A percentile compares a stretch with the other conserved stretches of the same genome.
phyloP scores from a whole-genome alignment of 2,329 filamentous ascomycete species.

The Colletotrichum caudatum region DNA sequence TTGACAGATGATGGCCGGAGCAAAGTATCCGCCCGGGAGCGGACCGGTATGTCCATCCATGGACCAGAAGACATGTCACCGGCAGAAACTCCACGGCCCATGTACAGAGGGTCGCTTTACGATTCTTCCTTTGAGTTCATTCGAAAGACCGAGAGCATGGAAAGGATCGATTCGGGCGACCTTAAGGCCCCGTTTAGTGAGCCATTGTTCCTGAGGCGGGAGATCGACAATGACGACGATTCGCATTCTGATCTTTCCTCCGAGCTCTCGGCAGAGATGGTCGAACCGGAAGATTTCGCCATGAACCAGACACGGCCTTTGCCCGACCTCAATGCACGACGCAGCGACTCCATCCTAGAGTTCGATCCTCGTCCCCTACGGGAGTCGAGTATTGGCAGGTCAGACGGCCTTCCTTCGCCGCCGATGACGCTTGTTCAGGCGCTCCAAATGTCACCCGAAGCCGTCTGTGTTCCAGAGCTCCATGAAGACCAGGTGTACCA shows the following conservation, averaged over 20 bases:
- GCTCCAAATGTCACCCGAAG: conserved; percentile 57
- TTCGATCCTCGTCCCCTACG: conserved; percentile 31
- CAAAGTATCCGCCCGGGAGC: conserved; percentile 57
- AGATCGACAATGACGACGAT: conserved; percentile 59
- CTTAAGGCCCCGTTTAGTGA: conserved; percentile 48
- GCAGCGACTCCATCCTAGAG: conserved; percentile 27
- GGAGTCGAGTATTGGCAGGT: conserved; percentile 20
- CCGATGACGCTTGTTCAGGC: conserved; percentile 63
- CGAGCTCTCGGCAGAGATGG: conserved; percentile 67
- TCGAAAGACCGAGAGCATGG: conserved; percentile 65
- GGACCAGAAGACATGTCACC: conserved; percentile 57
- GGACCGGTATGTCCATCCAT: conserved; percentile 67
- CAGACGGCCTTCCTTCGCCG: conserved; percentile 53
- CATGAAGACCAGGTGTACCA: conserved; percentile 58
- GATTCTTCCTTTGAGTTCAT: conserved; percentile 65
- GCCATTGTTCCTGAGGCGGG: conserved; percentile 61
- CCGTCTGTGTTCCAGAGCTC: conserved; percentile 52
- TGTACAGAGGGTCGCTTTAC: conserved; percentile 39
- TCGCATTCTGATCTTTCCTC: conserved; percentile 71
- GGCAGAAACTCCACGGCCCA: conserved; percentile 34
- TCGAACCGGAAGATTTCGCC: conserved; percentile 46
- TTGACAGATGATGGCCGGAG: conserved; percentile 63
- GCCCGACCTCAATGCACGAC: conserved; percentile 17
- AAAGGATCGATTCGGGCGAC: conserved; percentile 55
- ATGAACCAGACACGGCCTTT: conserved; percentile 22